Evolutionary conservation across 2,329 filamentous ascomycete genomes (phyloP).

Genomic region (Fonsecaea monophora): DNA sequence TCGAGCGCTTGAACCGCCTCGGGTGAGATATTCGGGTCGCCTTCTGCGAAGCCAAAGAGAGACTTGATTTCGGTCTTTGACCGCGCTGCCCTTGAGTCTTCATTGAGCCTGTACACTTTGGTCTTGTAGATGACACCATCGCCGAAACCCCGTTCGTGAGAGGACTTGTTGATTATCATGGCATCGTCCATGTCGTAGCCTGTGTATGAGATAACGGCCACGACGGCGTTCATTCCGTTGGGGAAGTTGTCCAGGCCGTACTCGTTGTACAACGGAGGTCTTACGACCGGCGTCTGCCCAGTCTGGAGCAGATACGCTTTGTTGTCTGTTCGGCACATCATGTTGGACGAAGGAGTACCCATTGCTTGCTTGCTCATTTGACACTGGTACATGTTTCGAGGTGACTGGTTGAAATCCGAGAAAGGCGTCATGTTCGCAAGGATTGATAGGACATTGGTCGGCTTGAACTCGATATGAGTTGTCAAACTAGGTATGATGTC

Average conservation of each 20-base stretch:
- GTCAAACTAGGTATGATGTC: conserved; percentile 88
- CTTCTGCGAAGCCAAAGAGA: conserved; percentile 84
- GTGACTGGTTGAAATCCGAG: conserved; percentile 98
- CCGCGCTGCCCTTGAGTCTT: conserved; percentile 69
- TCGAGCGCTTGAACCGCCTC: conserved; percentile 77
- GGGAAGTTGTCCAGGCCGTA: conserved; percentile 99
- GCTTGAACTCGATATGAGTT: conserved; percentile 91
- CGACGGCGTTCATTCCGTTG: conserved; percentile 92
- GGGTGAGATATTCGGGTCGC: conserved; percentile 62
- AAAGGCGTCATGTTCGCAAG: conserved; percentile 99
- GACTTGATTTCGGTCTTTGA: conserved; percentile 74
- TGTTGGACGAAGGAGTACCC: conserved; percentile 89
- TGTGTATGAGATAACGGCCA: conserved; percentile 97
- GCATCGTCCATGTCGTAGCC: conserved; percentile 99
- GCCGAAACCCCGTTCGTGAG: conserved; percentile 93
- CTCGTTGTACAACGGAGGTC: conserved; percentile 89
- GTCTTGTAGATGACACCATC: conserved; percentile 98
- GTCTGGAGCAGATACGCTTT: conserved; percentile 95
- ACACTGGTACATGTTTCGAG: conserved; percentile 98
- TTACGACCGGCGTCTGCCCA: conserved; percentile 91
- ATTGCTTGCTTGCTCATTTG: conserved; percentile 99
- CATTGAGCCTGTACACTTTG: conserved; percentile 86
- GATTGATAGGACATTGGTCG: conserved; percentile 96
- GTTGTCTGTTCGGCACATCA: conserved; percentile 91
- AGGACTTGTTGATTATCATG: conserved; percentile 98